Base-by-base conservation (phyloP, 331 rosid species). In the Prunus yedoensis region DNA sequence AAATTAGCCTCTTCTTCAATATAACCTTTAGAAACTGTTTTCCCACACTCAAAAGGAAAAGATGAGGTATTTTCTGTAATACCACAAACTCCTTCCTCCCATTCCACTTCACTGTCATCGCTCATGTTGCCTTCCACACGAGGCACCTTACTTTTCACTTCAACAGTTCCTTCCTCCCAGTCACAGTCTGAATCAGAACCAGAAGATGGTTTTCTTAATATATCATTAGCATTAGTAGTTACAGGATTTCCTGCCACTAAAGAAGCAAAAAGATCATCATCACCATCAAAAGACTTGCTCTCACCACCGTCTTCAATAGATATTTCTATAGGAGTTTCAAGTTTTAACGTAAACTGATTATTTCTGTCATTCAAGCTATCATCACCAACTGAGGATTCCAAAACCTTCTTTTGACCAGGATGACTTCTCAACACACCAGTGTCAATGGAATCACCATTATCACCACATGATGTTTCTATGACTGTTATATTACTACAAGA, bases 1-100 rank as follows among this genome's bases (percentile, higher is more conserved):
- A 91, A 66, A 77, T 88, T 85, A 78, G 92, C 89, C 81, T 90
- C 90, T 87, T 94, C 97, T 79, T 94, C 93, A 73, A 89, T 57
- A 73, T 16, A 16, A 66, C 97, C 96, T 81, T 71, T 91, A 60
- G 96, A 90, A 82, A 77, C 67, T 66, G 54, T 32, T 81, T 74
- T 84, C 57, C 49, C 86, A 25, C 79, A 57, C 71, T 85, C 83
- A 63, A 45, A 21, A 21, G 66, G 84, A 67, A 53, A 45, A 20
- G 66, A 25, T 35, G 74, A 45, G 53, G 91, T 80, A 60, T 56
- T 85, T 79, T 80, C 81, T 72, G 69, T 75, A 75, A 77, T 78
- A 59, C 68, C 88, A 82, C 83, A 82, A 79, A 79, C 84, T 80
- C 90, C 93, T 70, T 91, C 96, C 87, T 90, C 96, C 95, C 96